phyloP scores from a whole-genome alignment of 106 monocot genomes.

The Dendrobium catenatum region DNA sequence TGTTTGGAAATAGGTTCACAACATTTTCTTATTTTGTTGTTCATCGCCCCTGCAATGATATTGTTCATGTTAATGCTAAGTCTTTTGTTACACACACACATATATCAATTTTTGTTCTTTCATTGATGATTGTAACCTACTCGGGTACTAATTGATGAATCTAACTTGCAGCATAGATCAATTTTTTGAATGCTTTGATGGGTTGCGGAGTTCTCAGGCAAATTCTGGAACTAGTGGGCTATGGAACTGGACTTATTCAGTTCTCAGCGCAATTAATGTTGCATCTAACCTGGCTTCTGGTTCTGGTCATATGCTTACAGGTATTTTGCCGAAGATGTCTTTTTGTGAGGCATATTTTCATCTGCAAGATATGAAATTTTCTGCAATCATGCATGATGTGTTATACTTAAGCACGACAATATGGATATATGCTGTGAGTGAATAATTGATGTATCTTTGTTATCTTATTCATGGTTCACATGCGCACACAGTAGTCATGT shows the following conservation, averaged over 20 bases:
- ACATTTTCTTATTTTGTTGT: not conserved
- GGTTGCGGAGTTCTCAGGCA: constrained; percentile 61
- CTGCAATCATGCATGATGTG: not conserved
- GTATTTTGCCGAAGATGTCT: constrained; percentile 19
- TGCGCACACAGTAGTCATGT: not conserved
- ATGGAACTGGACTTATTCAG: constrained; percentile 98
- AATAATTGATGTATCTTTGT: not conserved
- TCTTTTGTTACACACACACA: not conserved
- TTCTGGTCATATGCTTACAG: constrained; percentile 49
- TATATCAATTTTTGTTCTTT: not conserved
- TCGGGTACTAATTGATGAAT: constrained; percentile 1
- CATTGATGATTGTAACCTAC: not conserved
- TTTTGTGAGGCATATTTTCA: constrained; percentile 1
- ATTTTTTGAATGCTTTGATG: constrained; percentile 98
- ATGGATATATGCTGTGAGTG: not conserved
- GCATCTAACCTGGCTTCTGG: constrained; percentile 94
- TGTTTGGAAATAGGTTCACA: not conserved
- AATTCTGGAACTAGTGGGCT: constrained; percentile 55
- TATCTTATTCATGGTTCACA: not conserved
- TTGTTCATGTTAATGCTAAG: not conserved
- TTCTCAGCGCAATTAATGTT: constrained; percentile 91
- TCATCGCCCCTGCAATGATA: not conserved
- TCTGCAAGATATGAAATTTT: not conserved
- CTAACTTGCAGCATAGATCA: constrained; percentile 80
- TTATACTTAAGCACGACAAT: not conserved